These are phyloP conservation scores for Aspergillus sclerotiicarbonarius DNA, from an alignment of 495 filamentous ascomycete species.

Conservation along the genomic window DNA sequence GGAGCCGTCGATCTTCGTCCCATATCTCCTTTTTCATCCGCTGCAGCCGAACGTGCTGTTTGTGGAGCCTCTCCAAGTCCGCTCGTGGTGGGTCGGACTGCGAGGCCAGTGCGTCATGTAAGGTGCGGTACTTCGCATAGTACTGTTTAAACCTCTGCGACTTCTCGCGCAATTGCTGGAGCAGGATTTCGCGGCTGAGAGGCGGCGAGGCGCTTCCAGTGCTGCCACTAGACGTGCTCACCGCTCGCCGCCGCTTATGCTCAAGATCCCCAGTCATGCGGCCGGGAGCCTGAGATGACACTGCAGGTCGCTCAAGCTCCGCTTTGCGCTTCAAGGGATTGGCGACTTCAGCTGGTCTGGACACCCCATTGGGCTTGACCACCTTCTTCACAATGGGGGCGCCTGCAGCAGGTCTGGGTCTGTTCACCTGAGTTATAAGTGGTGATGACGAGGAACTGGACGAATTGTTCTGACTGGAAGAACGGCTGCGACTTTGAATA, in stretches of 20 bases:
- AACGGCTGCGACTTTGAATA: slow-evolving; percentile 43
- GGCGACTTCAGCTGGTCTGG: slow-evolving; percentile 23
- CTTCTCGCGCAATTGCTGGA: slow-evolving; percentile 47
- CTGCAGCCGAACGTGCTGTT: slow-evolving; percentile 59
- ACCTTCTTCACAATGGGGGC: slow-evolving; percentile 18
- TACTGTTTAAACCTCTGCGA: slow-evolving; percentile 60
- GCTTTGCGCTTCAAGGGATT: slow-evolving; percentile 52
- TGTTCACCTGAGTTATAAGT: slow-evolving; percentile 40
- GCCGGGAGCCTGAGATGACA: slow-evolving; percentile 18
- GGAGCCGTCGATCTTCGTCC: slow-evolving; percentile 39
- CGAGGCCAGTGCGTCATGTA: slow-evolving; percentile 58
- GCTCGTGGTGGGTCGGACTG: slow-evolving; percentile 51
- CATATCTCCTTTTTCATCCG: slow-evolving; percentile 69
- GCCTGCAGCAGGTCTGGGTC: slow-evolving; percentile 15
- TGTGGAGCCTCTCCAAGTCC: slow-evolving; percentile 56
- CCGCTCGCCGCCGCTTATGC: slow-evolving; percentile 46
- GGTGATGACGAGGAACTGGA: slow-evolving; percentile 47
- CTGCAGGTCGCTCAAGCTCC: slow-evolving; percentile 32
- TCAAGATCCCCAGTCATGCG: slow-evolving; percentile 36
- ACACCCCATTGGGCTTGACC: slow-evolving; percentile 27
- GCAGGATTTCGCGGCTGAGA: slow-evolving; percentile 40
- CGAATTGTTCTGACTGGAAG: slow-evolving; percentile 43
- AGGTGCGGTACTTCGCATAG: slow-evolving; percentile 61
- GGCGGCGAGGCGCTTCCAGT: slow-evolving; percentile 48
- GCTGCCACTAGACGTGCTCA: slow-evolving; percentile 48